Base-by-base conservation (phyloP, 192 early-diverging fungal genomes). In the Podila verticillata region DNA sequence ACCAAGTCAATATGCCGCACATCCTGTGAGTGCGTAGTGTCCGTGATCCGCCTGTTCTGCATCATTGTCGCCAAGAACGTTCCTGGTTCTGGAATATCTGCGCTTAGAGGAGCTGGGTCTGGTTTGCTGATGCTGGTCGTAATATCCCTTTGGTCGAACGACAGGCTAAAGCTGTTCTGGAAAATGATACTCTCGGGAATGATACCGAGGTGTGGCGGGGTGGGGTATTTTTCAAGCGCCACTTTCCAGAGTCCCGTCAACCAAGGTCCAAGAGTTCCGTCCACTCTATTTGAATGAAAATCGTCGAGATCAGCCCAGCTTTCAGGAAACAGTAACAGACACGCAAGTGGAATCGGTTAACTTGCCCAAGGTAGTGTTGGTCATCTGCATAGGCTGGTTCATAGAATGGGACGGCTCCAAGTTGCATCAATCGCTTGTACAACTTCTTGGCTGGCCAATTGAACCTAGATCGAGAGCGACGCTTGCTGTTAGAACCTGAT, bases 381-480 rank as follows among this genome's bases (percentile, higher is more conserved):
- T 98, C 98, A 72, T 99, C 98, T 31, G 94, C 96, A 67, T 97
- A 95, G 0, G 95, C 96, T 28, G 93, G 85, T 19, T 72, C 65
- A 31, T 91, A 68, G 10, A 99, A 58, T 17, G 92, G 81, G 39
- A 60, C 63, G 4, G 93, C 98, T 24, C 98, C 98, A 29, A 99
- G 86, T 65, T 98, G 94, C 61, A 87, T 66, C 62, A 98, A 82
- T 39, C 98, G 86, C 47, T 94, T 92, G 83, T 91, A 87, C 58
- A 99, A 87, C 68, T 98, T 96, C 75, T 98, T 98, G 1, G 95
- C 93, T 4, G 97, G 93, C 83, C 90, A 96, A 77, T 98, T 98
- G 87, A 95, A 99, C 48, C 93, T 95, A 49, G 6, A 5, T 19
- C 12, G 44, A 7, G n/a, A 56, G 8, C n/a, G 17, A 56, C 29